Conservation (phyloP, 2,329 filamentous ascomycete genomes). For the Catunica adiposa region DNA sequence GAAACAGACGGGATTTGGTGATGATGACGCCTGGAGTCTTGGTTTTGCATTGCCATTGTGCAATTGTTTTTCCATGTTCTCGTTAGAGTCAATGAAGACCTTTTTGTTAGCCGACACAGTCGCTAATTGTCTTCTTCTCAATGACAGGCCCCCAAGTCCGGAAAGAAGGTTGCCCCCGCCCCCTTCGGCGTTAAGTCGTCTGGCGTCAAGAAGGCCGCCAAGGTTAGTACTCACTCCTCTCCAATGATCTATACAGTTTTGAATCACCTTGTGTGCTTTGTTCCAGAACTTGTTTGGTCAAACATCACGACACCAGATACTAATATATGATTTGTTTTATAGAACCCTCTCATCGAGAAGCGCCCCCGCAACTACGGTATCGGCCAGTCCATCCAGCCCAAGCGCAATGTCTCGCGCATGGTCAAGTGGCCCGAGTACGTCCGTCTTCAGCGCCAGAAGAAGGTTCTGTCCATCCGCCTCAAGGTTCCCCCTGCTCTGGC, state of each 20-base stretch:
- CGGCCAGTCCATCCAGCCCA: conserved; percentile 95
- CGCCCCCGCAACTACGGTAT: conserved; percentile 95
- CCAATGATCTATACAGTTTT: neutral
- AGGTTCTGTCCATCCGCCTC: conserved; percentile 95
- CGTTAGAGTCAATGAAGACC: conserved; percentile 77
- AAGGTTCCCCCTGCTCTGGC: conserved; percentile 96
- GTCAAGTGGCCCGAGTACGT: conserved; percentile 99
- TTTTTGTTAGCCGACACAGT: conserved; percentile 56
- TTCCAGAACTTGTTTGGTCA: neutral
- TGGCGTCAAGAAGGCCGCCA: conserved; percentile 80
- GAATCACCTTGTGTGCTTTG: neutral
- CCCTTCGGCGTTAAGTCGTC: conserved; percentile 93
- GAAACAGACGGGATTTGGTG: conserved; percentile 10
- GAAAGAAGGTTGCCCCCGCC: conserved; percentile 96
- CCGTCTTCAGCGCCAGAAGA: conserved; percentile 81
- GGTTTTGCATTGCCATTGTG: too few species aligned
- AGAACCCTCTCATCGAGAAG: conserved; percentile 99
- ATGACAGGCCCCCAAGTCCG: conserved; percentile 98
- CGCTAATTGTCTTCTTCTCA: conserved; percentile 96
- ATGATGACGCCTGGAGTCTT: conserved; percentile 15
- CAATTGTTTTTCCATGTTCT: conserved; percentile 30
- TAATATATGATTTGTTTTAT: conserved; percentile 16
- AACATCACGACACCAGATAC: conserved; percentile 3
- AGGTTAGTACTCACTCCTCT: conserved; percentile 47
- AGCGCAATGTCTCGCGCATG: conserved; percentile 91